Evolutionary conservation across 75 land plant genomes (phyloP).

Genomic region (Pinus tabuliformis): DNA sequence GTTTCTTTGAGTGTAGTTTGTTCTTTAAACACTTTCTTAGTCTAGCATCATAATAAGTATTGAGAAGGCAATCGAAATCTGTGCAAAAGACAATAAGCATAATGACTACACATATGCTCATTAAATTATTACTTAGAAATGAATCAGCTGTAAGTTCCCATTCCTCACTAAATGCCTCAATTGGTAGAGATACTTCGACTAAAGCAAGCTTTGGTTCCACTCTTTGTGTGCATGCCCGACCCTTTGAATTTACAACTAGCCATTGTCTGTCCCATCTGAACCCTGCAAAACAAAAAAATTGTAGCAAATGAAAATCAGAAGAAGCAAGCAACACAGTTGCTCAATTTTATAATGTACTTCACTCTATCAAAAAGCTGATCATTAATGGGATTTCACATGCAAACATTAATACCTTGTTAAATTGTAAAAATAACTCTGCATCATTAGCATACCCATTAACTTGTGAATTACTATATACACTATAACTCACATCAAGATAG

Average conservation of each 20-base stretch:
- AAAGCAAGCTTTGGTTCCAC: slow-evolving; percentile 83
- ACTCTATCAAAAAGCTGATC: no score
- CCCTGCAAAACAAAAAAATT: slow-evolving; percentile 35
- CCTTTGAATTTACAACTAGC: slow-evolving; percentile 78
- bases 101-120: background rate
- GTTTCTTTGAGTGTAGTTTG: background rate
- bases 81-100: background rate
- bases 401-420: no score
- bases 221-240: slow-evolving; percentile 77
- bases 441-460: no score
- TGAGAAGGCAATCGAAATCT: background rate
- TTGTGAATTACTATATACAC: no score
- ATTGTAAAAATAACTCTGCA: no score
- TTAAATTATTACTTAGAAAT: slow-evolving; percentile 49
- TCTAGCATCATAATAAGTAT: background rate
- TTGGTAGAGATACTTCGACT: slow-evolving; percentile 68
- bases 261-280: slow-evolving; percentile 96
- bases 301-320: background rate
- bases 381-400: no score
- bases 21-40: background rate
- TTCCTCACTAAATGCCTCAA: slow-evolving; percentile 48
- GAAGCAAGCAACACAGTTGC: no score
- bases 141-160: slow-evolving; percentile 55
- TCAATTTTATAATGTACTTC: no score
- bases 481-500: no score